Evolutionary conservation across 192 early-diverging fungal genomes (phyloP).

Genomic region (Backusella psychrophila): DNA sequence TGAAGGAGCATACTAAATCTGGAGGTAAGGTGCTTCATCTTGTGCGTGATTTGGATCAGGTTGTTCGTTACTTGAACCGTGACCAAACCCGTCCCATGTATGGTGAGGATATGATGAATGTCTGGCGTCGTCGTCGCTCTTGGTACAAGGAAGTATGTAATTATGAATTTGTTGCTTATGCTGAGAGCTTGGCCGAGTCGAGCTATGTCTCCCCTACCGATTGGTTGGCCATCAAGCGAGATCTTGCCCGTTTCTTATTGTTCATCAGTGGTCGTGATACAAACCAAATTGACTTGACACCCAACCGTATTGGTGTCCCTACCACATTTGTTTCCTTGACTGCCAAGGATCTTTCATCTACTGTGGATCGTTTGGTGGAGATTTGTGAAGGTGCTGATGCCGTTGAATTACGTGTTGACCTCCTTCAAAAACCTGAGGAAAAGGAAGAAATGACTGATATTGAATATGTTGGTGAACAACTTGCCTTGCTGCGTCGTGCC

Average conservation of each 20-base stretch:
- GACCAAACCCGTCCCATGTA: conserved; percentile 86
- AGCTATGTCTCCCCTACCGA: conserved; percentile 45
- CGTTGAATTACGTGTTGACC: conserved; percentile 91
- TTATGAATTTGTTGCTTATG: conserved; percentile 73
- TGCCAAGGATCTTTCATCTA: conserved; percentile 55
- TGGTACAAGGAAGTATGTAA: conserved; percentile 81
- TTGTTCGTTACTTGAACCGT: conserved; percentile 72
- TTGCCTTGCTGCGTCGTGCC: conserved; percentile 70
- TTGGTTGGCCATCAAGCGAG: conserved; percentile 76
- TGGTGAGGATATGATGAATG: conserved; percentile 73
- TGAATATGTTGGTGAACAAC: conserved; percentile 76
- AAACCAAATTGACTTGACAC: conserved; percentile 22
- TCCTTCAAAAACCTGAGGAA: conserved; percentile 58
- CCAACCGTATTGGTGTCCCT: conserved; percentile 39
- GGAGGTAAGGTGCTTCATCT: conserved; percentile 78
- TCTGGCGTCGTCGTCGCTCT: conserved; percentile 74
- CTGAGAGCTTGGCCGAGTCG: conserved; percentile 30
- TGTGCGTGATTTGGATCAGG: conserved; percentile 74
- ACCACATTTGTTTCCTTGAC: conserved; percentile 91
- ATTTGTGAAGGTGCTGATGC: conserved; percentile 82
- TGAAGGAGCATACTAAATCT: conserved; percentile 58
- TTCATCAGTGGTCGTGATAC: conserved; percentile 57
- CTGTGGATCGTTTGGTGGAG: conserved; percentile 51
- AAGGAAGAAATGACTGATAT: conserved; percentile 33
- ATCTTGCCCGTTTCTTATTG: conserved; percentile 67